Evolutionary conservation across 2,329 filamentous ascomycete genomes (phyloP).

Genomic region (Atkinsonella hypoxylon): DNA sequence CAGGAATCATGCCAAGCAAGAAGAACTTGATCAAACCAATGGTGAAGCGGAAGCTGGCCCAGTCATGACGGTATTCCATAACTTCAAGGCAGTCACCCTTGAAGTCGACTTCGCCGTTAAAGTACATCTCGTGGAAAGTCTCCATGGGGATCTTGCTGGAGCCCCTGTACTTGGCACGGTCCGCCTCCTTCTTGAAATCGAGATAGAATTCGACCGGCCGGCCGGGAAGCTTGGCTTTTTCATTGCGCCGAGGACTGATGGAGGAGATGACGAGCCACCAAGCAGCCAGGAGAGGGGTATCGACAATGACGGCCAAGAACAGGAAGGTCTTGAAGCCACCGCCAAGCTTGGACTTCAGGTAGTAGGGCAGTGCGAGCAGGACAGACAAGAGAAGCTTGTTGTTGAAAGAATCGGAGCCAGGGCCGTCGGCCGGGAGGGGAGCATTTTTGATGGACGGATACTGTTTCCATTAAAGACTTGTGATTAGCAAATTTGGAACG

Average conservation of each 20-base stretch:
- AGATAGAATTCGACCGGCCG: conserved; percentile 86
- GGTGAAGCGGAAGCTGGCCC: conserved; percentile 91
- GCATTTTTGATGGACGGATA: conserved; percentile 77
- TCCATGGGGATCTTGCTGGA: conserved; percentile 77
- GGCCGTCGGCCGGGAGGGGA: conserved; percentile 79
- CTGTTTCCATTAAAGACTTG: conserved; percentile 8
- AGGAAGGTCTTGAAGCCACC: conserved; percentile 81
- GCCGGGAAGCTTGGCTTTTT: conserved; percentile 79
- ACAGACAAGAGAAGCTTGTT: conserved; percentile 64
- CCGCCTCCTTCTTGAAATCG: conserved; percentile 58
- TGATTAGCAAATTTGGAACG: neutral
- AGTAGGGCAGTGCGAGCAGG: conserved; percentile 61
- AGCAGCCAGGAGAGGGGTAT: conserved; percentile 63
- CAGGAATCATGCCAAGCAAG: conserved; percentile 74
- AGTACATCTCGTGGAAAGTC: conserved; percentile 97
- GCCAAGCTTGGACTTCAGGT: conserved; percentile 73
- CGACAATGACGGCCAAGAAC: conserved; percentile 70
- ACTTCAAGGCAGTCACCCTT: conserved; percentile 85
- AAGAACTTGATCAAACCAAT: conserved; percentile 77
- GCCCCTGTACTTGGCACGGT: conserved; percentile 58
- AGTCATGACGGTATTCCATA: conserved; percentile 91
- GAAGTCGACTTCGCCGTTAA: conserved; percentile 87
- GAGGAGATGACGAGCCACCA: conserved; percentile 78
- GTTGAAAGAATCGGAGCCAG: conserved; percentile 78
- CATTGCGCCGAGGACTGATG: conserved; percentile 79